Conservation (phyloP, 2,329 filamentous ascomycete species). For the Knufia petricola region DNA sequence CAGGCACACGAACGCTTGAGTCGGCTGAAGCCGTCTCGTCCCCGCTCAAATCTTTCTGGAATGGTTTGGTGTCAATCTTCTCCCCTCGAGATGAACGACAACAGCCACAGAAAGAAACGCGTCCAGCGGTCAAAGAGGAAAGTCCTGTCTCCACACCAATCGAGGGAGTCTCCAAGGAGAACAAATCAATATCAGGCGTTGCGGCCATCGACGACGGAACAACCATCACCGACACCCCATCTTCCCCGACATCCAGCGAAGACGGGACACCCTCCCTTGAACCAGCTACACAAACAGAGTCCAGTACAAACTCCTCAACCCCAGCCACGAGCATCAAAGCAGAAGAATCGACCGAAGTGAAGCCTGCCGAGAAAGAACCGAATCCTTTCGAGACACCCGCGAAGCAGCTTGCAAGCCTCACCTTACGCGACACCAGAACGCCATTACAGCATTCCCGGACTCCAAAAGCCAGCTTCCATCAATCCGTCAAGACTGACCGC, state of each 20-base stretch:
- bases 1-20: not conserved
- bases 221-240: not conserved
- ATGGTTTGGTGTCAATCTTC: no score
- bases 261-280: not conserved
- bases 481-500: constrained; percentile 13
- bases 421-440: constrained; percentile 13
- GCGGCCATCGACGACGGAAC: not conserved
- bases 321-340: not conserved
- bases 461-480: constrained; percentile 18
- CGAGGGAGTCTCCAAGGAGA: not conserved
- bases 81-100: not conserved
- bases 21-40: not conserved
- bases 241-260: not conserved
- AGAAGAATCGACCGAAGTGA: not conserved
- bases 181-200: not conserved
- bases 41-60: no score
- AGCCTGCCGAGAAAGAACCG: not conserved
- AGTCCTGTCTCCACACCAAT: not conserved
- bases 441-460: constrained; percentile 12
- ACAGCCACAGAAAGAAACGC: not conserved
- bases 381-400: constrained; percentile 11
- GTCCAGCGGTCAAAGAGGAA: not conserved
- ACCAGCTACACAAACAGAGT: not conserved
- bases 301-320: not conserved
- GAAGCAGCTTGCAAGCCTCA: constrained; percentile 13